phyloP scores from a whole-genome alignment of 2,329 filamentous ascomycete species.

The Ampelomyces quisqualis region DNA sequence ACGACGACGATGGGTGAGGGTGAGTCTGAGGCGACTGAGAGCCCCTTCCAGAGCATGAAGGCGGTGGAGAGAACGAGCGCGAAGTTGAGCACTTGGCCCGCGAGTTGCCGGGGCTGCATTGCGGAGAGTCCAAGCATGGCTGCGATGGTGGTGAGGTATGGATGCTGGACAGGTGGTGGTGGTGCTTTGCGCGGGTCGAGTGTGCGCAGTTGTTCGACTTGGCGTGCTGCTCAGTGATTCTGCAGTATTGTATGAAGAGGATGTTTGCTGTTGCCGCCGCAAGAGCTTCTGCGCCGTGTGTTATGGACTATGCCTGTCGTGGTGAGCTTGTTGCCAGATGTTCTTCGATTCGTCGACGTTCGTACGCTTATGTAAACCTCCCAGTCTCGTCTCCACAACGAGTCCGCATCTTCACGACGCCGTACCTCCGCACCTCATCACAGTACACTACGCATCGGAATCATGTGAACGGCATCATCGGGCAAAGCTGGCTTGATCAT shows the following conservation, averaged over 20 bases:
- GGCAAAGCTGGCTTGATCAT: no score
- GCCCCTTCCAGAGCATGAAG: conserved; percentile 90
- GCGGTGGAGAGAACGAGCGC: conserved; percentile 85
- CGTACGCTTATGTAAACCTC: conserved; percentile 24
- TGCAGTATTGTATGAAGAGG: no score
- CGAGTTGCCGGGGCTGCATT: conserved; percentile 75
- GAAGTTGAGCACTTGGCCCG: conserved; percentile 84
- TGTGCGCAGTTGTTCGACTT: no score
- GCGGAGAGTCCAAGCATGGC: conserved; percentile 53
- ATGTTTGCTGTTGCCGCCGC: no score
- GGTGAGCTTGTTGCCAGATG: conserved; percentile 35
- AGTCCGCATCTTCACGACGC: conserved; percentile 3
- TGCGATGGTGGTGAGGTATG: conserved; percentile 13
- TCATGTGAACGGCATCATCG: not conserved
- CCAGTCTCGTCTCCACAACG: conserved; percentile 13
- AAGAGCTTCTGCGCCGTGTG: no score
- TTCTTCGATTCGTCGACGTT: conserved; percentile 22
- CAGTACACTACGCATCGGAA: not conserved
- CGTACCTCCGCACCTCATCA: no score
- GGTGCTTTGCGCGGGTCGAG: not conserved
- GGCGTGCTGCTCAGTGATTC: no score
- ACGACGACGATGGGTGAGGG: conserved; percentile 74
- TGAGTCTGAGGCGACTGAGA: conserved; percentile 72
- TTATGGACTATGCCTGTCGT: conserved; percentile 14
- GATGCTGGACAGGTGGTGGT: not conserved